Conservation (phyloP, 208 protist genomes). For the Acanthamoeba lenticulata region DNA sequence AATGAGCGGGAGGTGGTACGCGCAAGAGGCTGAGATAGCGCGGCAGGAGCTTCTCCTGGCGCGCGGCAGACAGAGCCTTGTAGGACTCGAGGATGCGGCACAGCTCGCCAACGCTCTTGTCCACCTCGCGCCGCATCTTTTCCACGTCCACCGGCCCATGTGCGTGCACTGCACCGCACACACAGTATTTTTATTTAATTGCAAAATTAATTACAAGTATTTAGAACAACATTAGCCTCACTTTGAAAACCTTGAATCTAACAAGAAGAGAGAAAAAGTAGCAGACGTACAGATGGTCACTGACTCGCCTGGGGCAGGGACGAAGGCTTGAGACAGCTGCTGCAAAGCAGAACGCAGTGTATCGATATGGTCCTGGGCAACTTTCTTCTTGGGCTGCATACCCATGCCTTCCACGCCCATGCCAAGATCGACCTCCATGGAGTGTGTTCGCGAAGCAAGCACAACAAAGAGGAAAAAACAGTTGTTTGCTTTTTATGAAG, state of each 20-base stretch:
- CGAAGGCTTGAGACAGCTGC: neutral
- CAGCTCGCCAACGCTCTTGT: neutral
- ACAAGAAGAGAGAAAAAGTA: too few relatives aligned
- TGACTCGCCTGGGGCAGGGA: neutral
- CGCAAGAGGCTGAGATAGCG: slow-evolving; percentile 14
- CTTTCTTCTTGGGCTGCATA: neutral
- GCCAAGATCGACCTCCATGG: neutral
- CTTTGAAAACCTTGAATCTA: too few relatives aligned
- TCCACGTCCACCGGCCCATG: neutral
- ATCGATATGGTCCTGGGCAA: neutral
- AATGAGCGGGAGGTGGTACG: too few relatives aligned
- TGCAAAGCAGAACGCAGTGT: neutral
- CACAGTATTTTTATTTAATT: neutral
- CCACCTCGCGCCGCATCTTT: neutral
- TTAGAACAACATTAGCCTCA: too few relatives aligned
- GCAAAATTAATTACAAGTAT: neutral
- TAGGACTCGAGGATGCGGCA: slow-evolving; percentile 1
- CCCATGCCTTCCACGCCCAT: neutral
- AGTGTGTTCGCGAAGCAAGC: too few relatives aligned
- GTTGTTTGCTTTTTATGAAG: neutral
- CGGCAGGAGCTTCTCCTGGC: neutral
- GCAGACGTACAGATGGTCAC: neutral
- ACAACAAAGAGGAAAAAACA: too few relatives aligned
- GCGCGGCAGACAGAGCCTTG: neutral
- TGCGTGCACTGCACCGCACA: neutral